A percentile compares a stretch with the other conserved stretches of the same genome.
Conservation (phyloP, 768 basidiomycete genomes). For the Tubosaeta sp. region DNA sequence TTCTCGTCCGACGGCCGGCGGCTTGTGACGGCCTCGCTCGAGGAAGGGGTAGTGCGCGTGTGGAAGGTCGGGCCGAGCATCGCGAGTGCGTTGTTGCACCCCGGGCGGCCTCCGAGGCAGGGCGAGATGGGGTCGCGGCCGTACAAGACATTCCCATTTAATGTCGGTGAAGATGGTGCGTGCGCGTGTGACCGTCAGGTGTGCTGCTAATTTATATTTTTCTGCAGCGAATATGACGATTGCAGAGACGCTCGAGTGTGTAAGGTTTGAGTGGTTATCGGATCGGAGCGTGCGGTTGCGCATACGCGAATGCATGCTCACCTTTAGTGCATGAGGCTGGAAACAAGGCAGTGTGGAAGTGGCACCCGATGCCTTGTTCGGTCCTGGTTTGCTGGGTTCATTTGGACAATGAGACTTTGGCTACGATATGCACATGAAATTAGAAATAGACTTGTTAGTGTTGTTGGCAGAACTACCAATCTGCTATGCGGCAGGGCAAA, state of each 20-base stretch:
- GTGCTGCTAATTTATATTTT: neutral
- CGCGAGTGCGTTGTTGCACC: constrained; percentile 75
- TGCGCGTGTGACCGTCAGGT: neutral
- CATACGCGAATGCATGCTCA: constrained; percentile 77
- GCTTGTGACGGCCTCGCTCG: constrained; percentile 81
- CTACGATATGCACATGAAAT: too few species aligned
- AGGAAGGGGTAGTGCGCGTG: constrained; percentile 78
- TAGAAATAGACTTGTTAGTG: too few species aligned
- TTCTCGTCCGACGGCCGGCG: constrained; percentile 94
- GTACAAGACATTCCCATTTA: constrained; percentile 84
- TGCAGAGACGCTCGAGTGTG: constrained; percentile 63
- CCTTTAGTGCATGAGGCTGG: constrained; percentile 68
- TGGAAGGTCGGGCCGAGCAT: constrained; percentile 97
- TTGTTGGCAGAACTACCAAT: too few species aligned
- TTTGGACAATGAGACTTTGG: too few species aligned
- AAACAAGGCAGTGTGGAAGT: neutral
- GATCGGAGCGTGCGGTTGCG: constrained; percentile 79
- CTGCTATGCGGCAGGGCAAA: too few species aligned
- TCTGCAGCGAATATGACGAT: constrained; percentile 49
- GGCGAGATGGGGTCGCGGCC: constrained; percentile 79
- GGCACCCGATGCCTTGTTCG: too few species aligned
- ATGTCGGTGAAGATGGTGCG: constrained; percentile 79
- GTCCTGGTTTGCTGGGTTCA: too few species aligned
- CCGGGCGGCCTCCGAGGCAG: constrained; percentile 88
- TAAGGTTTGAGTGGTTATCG: constrained; percentile 81